These are phyloP conservation scores for Lepidium campestre DNA, from an alignment of 441 rosid species.

Conservation along the genomic window DNA sequence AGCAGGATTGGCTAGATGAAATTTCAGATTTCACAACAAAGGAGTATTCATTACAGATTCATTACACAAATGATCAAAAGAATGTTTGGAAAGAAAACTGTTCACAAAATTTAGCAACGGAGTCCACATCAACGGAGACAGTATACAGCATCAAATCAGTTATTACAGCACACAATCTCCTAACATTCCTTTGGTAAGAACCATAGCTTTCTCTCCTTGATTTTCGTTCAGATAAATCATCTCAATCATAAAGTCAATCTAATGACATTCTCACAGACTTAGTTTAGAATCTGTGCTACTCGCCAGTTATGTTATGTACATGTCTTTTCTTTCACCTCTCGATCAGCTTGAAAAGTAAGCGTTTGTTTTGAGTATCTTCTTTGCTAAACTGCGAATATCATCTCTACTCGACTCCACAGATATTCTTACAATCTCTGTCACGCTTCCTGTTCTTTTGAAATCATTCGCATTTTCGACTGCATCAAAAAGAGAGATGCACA, in stretches of 20 bases:
- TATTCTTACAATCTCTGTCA: constrained; percentile 61
- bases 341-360: constrained; percentile 40
- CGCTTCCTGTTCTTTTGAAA: constrained; percentile 56
- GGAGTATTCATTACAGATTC: background rate
- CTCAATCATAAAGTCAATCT: constrained; percentile 16
- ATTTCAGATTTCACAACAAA: constrained; percentile 1
- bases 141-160: background rate
- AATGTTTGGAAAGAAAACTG: background rate
- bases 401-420: constrained; percentile 79
- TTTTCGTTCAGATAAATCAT: background rate
- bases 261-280: constrained; percentile 19
- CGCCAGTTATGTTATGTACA: constrained; percentile 30
- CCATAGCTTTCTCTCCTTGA: constrained; percentile 4
- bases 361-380: constrained; percentile 62
- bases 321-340: background rate
- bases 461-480: constrained; percentile 73
- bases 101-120: constrained; percentile 15
- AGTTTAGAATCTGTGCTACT: constrained; percentile 8
- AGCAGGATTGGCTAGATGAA: background rate
- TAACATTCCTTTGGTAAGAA: background rate
- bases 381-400: constrained; percentile 81
- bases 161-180: background rate
- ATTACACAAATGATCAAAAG: constrained; percentile 12
- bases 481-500: background rate
- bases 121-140: background rate